A percentile compares a stretch with the other conserved stretches of the same genome.
phyloP scores from a whole-genome alignment of 2,329 filamentous ascomycete genomes.

The Cordyceps cateniannulata region DNA sequence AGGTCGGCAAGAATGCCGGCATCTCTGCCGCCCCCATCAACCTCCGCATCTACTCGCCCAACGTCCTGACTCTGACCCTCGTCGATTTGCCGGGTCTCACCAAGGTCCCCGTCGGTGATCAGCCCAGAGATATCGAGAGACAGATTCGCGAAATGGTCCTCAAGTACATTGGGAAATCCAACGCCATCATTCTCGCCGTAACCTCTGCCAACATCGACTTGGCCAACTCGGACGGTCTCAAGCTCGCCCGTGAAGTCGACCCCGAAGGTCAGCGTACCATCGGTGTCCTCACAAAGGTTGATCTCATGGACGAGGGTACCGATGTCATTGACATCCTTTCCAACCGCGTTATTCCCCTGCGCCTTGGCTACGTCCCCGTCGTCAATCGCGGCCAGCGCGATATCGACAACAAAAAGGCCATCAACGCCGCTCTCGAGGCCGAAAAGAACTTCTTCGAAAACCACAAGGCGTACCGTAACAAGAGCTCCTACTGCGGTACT shows the following conservation, averaged over 20 bases:
- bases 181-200: slow-evolving; percentile 95
- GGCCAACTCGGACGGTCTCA: slow-evolving; percentile 96
- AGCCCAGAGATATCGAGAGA: slow-evolving; percentile 91
- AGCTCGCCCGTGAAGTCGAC: slow-evolving; percentile 93
- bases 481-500: slow-evolving; percentile 96
- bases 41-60: slow-evolving; percentile 94
- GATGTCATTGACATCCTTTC: slow-evolving; percentile 98
- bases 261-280: slow-evolving; percentile 97
- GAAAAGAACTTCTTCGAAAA: slow-evolving; percentile 98
- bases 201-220: slow-evolving; percentile 96
- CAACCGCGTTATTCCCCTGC: slow-evolving; percentile 90
- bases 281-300: slow-evolving; percentile 96
- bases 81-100: slow-evolving; percentile 96
- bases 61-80: slow-evolving; percentile 92
- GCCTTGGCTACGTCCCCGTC: slow-evolving; percentile 92
- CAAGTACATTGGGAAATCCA: slow-evolving; percentile 97
- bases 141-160: slow-evolving; percentile 98
- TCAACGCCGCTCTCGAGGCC: slow-evolving; percentile 81
- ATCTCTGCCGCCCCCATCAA: slow-evolving; percentile 98
- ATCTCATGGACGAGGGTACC: slow-evolving; percentile 97
- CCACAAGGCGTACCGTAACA: slow-evolving; percentile 97
- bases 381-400: slow-evolving; percentile 97
- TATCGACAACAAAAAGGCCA: slow-evolving; percentile 96
- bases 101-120: slow-evolving; percentile 93
- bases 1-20: slow-evolving; percentile 92